Conservation (phyloP, 345 rosid species). For the Heritiera littoralis region DNA sequence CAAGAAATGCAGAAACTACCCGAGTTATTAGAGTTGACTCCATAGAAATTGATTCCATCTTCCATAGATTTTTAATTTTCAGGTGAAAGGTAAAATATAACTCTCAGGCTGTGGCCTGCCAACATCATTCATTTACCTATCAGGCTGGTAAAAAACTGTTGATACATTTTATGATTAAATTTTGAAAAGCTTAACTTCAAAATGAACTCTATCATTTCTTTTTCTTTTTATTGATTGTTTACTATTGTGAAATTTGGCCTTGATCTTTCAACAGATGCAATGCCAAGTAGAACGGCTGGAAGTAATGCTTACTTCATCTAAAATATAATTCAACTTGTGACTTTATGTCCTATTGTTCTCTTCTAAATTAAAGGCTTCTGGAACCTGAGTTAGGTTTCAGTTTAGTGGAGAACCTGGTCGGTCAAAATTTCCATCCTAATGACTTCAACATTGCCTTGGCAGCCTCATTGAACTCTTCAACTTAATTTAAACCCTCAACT, state of each 20-base stretch:
- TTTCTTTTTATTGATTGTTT: background rate
- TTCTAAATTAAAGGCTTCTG: background rate
- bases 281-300: background rate
- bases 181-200: background rate
- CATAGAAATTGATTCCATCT: conserved; percentile 1
- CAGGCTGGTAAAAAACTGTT: background rate
- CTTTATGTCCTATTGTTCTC: background rate
- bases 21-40: background rate
- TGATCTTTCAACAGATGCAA: background rate
- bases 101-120: conserved; percentile 5
- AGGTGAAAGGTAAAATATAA: background rate
- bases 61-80: background rate
- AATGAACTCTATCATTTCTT: background rate
- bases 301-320: background rate
- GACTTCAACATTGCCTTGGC: background rate
- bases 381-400: conserved; percentile 4
- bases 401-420: background rate
- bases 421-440: background rate
- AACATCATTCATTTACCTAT: background rate
- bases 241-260: background rate
- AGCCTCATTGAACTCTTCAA: background rate
- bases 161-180: background rate
- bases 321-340: background rate
- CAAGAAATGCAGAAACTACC: background rate
- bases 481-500: background rate